Evolutionary conservation across 192 early-diverging fungal species (phyloP).

Genomic region (Ambispora gerdemannii): DNA sequence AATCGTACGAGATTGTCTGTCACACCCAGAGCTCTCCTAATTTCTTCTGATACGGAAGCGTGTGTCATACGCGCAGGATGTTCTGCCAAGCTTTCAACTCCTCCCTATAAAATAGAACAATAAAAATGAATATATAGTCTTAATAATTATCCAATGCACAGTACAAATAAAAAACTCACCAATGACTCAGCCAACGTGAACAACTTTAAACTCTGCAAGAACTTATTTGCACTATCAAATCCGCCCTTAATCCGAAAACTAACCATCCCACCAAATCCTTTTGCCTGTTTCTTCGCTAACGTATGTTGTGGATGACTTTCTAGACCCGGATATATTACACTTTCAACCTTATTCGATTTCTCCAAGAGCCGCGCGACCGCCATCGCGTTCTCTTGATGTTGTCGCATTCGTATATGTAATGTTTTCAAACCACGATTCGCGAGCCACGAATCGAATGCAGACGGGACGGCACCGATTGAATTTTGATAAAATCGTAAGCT

Average conservation of each 20-base stretch:
- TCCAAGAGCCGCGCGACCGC: slow-evolving; percentile 80
- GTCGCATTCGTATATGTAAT: slow-evolving; percentile 89
- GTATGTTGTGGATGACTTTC: slow-evolving; percentile 87
- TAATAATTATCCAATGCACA: no score
- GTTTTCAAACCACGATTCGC: slow-evolving; percentile 96
- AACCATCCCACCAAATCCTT: slow-evolving; percentile 96
- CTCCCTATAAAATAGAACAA: slow-evolving; percentile 52
- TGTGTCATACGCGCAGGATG: slow-evolving; percentile 97
- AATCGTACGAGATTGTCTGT: slow-evolving; percentile 91
- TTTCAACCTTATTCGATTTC: slow-evolving; percentile 64
- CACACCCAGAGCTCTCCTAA: slow-evolving; percentile 79
- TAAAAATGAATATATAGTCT: no score
- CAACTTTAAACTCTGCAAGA: slow-evolving; percentile 73
- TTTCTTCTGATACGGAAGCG: slow-evolving; percentile 82
- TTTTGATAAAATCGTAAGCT: slow-evolving; percentile 93
- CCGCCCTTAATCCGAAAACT: slow-evolving; percentile 88
- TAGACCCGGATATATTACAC: slow-evolving; percentile 94
- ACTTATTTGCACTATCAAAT: slow-evolving; percentile 75
- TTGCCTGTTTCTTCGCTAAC: slow-evolving; percentile 83
- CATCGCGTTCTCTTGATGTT: slow-evolving; percentile 82
- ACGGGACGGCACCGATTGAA: slow-evolving; percentile 93
- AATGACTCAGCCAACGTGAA: slow-evolving; percentile 96
- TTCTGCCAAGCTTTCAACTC: slow-evolving; percentile 93
- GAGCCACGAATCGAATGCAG: slow-evolving; percentile 95
- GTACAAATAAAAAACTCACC: slow-evolving; percentile 11